Evolutionary conservation across 495 filamentous ascomycete genomes (phyloP).

Genomic region (Penicillium desertorum): DNA sequence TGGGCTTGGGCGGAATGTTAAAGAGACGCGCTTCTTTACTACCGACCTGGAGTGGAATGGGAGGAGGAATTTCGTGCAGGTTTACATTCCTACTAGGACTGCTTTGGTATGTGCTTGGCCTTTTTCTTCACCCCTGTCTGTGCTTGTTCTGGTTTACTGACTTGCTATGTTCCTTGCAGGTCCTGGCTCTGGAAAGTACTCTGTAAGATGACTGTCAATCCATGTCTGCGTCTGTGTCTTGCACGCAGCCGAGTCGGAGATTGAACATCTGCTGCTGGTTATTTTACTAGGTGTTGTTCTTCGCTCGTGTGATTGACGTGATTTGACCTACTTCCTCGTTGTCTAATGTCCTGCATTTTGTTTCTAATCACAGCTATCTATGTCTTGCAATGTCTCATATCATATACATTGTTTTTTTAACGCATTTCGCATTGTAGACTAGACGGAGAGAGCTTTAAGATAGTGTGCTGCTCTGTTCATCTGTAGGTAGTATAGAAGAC

Average conservation of each 20-base stretch:
- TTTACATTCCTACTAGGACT: slow-evolving; percentile 84
- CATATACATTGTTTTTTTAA: not conserved
- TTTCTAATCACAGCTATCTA: not conserved
- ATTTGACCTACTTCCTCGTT: not conserved
- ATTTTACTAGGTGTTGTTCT: not conserved
- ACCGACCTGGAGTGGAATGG: slow-evolving; percentile 87
- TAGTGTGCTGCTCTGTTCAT: not conserved
- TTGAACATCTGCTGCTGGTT: not conserved
- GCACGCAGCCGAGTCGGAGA: not conserved
- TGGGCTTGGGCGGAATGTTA: slow-evolving; percentile 73
- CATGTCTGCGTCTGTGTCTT: not conserved
- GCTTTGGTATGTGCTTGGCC: slow-evolving; percentile 67
- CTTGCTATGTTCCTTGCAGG: slow-evolving; percentile 33
- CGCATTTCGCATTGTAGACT: not conserved
- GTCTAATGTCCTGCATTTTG: not conserved
- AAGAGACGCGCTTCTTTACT: slow-evolving; percentile 83
- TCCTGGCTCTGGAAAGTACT: slow-evolving; percentile 53
- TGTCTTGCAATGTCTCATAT: not conserved
- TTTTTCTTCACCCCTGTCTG: not conserved
- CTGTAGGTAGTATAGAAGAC: not conserved
- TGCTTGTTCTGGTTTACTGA: slow-evolving; percentile 4
- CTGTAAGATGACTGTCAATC: slow-evolving; percentile 30
- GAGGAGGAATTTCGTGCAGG: slow-evolving; percentile 82
- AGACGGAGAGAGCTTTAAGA: not conserved
- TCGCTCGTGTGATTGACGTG: not conserved